Evolutionary conservation across 345 rosid genomes (phyloP).

Genomic region (Citrus mangshanensis): DNA sequence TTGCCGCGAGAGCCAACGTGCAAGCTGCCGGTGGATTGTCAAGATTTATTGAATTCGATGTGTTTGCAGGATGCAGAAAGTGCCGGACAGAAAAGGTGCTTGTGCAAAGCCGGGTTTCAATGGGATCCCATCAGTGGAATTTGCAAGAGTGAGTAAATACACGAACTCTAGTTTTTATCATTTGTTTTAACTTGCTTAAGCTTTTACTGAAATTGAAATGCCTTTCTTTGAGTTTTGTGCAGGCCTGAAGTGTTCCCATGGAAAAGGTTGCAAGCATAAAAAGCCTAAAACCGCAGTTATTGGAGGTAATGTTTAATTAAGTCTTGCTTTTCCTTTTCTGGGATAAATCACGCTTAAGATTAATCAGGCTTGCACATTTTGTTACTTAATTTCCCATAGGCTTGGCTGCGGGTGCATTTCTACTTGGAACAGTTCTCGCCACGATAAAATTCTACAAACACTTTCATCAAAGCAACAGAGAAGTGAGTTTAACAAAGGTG

Average conservation of each 20-base stretch:
- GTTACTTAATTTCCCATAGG: conserved; percentile 21
- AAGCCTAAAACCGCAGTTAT: conserved; percentile 6
- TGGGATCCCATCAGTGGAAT: conserved; percentile 41
- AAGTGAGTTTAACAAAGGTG: conserved; percentile 20
- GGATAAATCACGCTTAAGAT: not conserved
- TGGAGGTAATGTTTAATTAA: too few species aligned
- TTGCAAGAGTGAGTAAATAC: conserved; percentile 22
- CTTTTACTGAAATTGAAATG: not conserved
- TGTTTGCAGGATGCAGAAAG: conserved; percentile 18
- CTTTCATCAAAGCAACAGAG: conserved; percentile 16
- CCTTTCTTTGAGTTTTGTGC: conserved; percentile 6
- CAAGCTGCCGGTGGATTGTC: conserved; percentile 40
- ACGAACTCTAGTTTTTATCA: not conserved
- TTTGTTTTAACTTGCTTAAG: not conserved
- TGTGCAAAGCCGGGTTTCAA: conserved; percentile 21
- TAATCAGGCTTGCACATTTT: not conserved
- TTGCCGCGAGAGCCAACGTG: conserved; percentile 36
- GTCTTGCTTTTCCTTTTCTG: not conserved
- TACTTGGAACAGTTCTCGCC: conserved; percentile 10
- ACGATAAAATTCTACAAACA: conserved; percentile 25
- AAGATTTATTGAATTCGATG: conserved; percentile 35
- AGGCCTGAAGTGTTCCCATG: conserved; percentile 46
- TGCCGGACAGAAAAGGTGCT: conserved; percentile 30
- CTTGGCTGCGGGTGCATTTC: conserved; percentile 29
- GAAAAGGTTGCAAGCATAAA: conserved; percentile 43